These are phyloP conservation scores for Fusarium sp. DNA, from an alignment of 2,329 filamentous ascomycete genomes.

Conservation along the genomic window DNA sequence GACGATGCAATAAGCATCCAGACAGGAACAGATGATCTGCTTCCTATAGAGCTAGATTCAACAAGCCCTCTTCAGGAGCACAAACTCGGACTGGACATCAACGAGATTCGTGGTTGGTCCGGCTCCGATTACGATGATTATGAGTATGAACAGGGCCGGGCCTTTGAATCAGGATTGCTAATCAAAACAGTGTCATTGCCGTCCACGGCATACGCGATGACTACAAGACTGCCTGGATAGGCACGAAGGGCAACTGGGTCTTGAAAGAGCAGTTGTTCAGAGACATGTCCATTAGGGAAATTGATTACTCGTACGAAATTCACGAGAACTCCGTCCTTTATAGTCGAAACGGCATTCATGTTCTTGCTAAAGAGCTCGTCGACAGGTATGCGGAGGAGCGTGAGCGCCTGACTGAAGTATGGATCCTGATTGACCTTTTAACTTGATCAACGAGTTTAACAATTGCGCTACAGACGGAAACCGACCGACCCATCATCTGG, in stretches of 20 bases:
- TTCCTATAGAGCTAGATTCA: not conserved
- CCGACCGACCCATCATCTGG: not conserved
- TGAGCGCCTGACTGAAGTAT: not conserved
- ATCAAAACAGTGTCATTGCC: not conserved
- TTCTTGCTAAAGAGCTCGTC: not conserved
- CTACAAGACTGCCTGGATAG: constrained; percentile 1
- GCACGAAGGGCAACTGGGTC: not conserved
- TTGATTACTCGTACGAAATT: constrained; percentile 4
- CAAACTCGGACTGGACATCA: not conserved
- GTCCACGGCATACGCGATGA: constrained; percentile 5
- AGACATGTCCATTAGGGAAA: not conserved
- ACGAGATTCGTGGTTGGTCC: not conserved
- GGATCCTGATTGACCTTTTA: not conserved
- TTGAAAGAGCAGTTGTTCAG: not conserved
- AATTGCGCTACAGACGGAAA: not conserved
- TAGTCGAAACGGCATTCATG: not conserved
- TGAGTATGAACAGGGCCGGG: not conserved
- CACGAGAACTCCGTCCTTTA: not conserved
- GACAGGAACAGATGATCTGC: not conserved
- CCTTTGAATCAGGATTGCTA: accelerated
- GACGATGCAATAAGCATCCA: not conserved
- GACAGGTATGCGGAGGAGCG: not conserved
- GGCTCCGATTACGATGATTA: constrained; percentile 3
- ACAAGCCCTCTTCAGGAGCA: not conserved
- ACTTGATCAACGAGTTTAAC: not conserved